Conservation (phyloP, 306 rosid species). For the Senna tora region DNA sequence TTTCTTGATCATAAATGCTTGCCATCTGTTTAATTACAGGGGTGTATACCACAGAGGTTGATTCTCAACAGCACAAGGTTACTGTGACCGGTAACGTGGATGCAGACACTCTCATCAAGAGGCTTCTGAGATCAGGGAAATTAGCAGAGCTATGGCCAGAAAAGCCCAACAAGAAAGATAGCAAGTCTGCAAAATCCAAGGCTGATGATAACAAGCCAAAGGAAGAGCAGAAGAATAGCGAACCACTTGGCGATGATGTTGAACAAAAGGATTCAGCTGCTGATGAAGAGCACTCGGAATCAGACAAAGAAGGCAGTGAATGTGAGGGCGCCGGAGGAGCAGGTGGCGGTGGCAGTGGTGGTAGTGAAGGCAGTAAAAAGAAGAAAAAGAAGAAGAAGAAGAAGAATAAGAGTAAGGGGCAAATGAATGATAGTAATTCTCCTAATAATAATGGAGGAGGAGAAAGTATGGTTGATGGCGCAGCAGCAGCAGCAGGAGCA, state of each 20-base stretch:
- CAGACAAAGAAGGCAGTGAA: conserved; percentile 19
- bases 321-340: conserved; percentile 32
- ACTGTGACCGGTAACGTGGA: conserved; percentile 68
- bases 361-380: conserved; percentile 25
- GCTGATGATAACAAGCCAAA: conserved; percentile 19
- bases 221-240: conserved; percentile 24
- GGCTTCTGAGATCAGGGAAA: conserved; percentile 59
- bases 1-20: background rate
- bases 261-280: background rate
- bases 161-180: conserved; percentile 41
- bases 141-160: conserved; percentile 63
- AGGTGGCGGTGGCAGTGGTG: conserved; percentile 31
- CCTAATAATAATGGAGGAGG: conserved; percentile 29
- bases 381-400: conserved; percentile 56
- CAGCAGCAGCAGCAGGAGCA: background rate
- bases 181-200: conserved; percentile 50
- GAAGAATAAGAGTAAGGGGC: conserved; percentile 29
- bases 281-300: background rate
- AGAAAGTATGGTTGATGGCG: background rate
- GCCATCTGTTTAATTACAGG: conserved; percentile 38
- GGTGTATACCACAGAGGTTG: conserved; percentile 57
- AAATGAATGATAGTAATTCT: conserved; percentile 27
- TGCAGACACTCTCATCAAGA: conserved; percentile 55
- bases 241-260: conserved; percentile 6
- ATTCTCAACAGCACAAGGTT: conserved; percentile 65